Base-by-base conservation (phyloP, 2,329 filamentous ascomycete species). In the Colletotrichum acutatum region DNA sequence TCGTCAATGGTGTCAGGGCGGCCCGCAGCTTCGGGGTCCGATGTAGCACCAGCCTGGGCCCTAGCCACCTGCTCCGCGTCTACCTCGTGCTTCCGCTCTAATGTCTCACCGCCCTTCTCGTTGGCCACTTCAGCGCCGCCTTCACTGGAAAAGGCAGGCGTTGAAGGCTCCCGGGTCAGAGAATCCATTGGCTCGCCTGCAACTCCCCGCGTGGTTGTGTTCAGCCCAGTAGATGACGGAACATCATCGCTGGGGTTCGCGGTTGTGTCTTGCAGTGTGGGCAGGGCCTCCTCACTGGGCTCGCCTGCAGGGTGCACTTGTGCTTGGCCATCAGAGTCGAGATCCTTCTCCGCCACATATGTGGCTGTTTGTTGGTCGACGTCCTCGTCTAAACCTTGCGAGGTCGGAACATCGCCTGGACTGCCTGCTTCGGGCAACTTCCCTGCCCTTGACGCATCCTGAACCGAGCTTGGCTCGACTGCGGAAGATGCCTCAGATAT, bases 81-180 rank as follows among this genome's bases (percentile, higher is more conserved):
- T 19, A 26, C 54, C 42, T 66, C 49, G 34, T 34, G 49, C 52
- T 66, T 34, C 49, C 49, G 49, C 52, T 66, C 42, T 24, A 46
- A 26, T 63, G 71, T 68, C 68, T 74, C 68, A 74, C 71, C 71
- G 71, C 71, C 42, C 68, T 71, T 71, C 61, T 57, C 61, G 61
- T 72, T 72, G 68, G 52, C 58, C 57, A 56, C 56, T 22, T 58
- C 66, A 14, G 53, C 42, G 57, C 24, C 64, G 24, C 22, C 28
- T n/a, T 24, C 52, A 24, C 56, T 66, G 54, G 42, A 58, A 37
- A 49, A 62, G 28, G 56, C 32, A 58, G 49, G 34, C 52, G 57
- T 28, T 24, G 34, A 57, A 30, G 42, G 49, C 60, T 70, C 65
- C 4, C 58, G 37, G 37, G 37, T 42, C 37, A 8, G 56, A 12